These are phyloP conservation scores for Saitozyma sp. DNA, from an alignment of 768 basidiomycete genomes.

Conservation along the genomic window DNA sequence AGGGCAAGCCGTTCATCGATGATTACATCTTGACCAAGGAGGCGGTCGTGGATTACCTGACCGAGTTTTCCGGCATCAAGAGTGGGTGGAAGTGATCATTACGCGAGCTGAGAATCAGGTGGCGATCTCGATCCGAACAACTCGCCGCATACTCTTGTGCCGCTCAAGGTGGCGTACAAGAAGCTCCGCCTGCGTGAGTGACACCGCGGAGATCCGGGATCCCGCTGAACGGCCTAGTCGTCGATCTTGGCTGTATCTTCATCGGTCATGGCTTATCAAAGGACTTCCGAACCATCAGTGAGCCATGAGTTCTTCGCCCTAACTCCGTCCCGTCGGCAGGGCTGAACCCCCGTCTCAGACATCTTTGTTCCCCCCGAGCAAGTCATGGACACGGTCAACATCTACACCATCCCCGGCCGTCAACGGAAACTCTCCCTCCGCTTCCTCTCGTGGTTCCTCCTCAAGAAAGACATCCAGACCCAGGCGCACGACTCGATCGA, in stretches of 20 bases:
- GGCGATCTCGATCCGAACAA: constrained; percentile 86
- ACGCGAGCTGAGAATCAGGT: constrained; percentile 57
- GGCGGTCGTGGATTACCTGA: constrained; percentile 90
- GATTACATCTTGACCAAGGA: constrained; percentile 98
- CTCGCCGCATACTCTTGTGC: constrained; percentile 85
- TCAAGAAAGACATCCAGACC: constrained; percentile 86
- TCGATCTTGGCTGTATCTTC: constrained; percentile 93
- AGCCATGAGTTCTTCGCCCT: constrained; percentile 46
- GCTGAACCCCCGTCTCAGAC: constrained; percentile 58
- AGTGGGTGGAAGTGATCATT: constrained; percentile 59
- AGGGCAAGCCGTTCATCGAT: constrained; percentile 90
- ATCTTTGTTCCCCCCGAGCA: constrained; percentile 93
- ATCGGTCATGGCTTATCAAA: constrained; percentile 96
- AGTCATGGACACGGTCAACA: constrained; percentile 94
- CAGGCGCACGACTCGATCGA: constrained; percentile 99
- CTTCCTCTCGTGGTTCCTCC: constrained; percentile 92
- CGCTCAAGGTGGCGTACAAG: constrained; percentile 97
- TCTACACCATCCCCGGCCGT: constrained; percentile 80
- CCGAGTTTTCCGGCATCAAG: constrained; percentile 93
- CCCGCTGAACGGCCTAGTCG: constrained; percentile 55
- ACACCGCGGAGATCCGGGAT: no score
- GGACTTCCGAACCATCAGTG: constrained; percentile 98
- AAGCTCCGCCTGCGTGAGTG: constrained; percentile 70
- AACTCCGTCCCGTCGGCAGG: background rate
- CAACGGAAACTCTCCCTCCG: constrained; percentile 86